phyloP scores from a whole-genome alignment of 1,284 basidiomycete species.

The Sporisorium sorghi region DNA sequence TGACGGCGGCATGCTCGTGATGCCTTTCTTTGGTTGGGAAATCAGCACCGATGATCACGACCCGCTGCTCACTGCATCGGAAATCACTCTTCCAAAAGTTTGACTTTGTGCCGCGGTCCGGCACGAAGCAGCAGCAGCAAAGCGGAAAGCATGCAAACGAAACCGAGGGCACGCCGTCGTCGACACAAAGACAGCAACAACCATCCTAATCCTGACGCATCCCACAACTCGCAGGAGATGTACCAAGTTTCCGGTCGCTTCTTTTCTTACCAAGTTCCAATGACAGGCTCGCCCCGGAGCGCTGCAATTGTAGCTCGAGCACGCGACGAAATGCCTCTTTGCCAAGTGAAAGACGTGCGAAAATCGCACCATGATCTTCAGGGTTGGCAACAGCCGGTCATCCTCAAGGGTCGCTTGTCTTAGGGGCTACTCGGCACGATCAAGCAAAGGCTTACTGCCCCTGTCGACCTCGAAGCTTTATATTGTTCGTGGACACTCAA shows the following conservation, averaged over 20 bases:
- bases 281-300: background rate
- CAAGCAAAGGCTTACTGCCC: background rate
- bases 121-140: background rate
- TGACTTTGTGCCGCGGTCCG: constrained; percentile 2
- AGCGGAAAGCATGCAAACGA: background rate
- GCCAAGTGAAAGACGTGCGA: background rate
- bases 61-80: constrained; percentile 20
- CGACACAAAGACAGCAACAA: background rate
- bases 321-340: too few relatives aligned
- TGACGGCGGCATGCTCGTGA: constrained; percentile 20
- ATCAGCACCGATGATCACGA: constrained; percentile 29
- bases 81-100: background rate
- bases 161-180: background rate
- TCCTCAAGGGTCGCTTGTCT: background rate
- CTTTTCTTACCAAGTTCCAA: too few relatives aligned
- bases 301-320: background rate
- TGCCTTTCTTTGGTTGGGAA: background rate
- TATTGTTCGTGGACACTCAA: too few relatives aligned
- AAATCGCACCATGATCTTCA: constrained; percentile 1
- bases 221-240: too few relatives aligned
- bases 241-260: background rate
- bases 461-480: constrained; percentile 3
- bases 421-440: constrained; percentile 2
- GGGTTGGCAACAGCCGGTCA: background rate
- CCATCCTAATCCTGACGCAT: background rate